These are phyloP conservation scores for Lagenaria siceraria DNA, from an alignment of 306 rosid genomes.

Conservation along the genomic window DNA sequence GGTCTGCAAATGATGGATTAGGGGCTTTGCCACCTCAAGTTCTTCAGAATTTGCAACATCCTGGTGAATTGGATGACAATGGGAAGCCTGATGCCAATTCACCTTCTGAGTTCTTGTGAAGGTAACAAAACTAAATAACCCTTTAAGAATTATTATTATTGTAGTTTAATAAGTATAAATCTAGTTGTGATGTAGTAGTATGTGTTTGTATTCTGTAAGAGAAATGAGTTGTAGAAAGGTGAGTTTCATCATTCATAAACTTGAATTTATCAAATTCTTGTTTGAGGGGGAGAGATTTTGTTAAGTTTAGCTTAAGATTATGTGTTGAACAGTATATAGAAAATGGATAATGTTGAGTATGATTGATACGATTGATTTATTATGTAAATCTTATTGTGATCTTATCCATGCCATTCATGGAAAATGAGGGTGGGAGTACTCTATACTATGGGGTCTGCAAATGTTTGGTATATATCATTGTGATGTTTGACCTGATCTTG, in stretches of 20 bases:
- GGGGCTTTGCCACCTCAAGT: slow-evolving; percentile 67
- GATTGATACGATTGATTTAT: neutral
- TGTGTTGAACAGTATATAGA: neutral
- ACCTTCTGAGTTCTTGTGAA: slow-evolving; percentile 67
- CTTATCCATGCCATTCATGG: neutral
- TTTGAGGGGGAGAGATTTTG: neutral
- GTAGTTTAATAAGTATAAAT: neutral
- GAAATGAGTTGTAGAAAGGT: neutral
- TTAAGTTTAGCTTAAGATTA: neutral
- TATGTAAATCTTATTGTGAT: neutral
- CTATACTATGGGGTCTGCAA: neutral
- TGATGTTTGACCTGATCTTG: too few species aligned
- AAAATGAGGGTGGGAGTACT: neutral
- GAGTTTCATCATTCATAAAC: neutral
- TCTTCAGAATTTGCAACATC: slow-evolving; percentile 66
- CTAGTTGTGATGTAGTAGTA: neutral
- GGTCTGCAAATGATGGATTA: slow-evolving; percentile 55
- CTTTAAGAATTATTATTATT: neutral
- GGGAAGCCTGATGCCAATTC: slow-evolving; percentile 77
- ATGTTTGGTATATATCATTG: too few species aligned
- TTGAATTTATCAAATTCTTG: neutral
- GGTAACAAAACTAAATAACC: neutral
- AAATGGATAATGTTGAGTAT: neutral
- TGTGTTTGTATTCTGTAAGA: neutral
- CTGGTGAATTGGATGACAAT: slow-evolving; percentile 45